These are phyloP conservation scores for Halophytophthora batemanensis DNA, from an alignment of 352 stramenopile genomes.

Conservation along the genomic window DNA sequence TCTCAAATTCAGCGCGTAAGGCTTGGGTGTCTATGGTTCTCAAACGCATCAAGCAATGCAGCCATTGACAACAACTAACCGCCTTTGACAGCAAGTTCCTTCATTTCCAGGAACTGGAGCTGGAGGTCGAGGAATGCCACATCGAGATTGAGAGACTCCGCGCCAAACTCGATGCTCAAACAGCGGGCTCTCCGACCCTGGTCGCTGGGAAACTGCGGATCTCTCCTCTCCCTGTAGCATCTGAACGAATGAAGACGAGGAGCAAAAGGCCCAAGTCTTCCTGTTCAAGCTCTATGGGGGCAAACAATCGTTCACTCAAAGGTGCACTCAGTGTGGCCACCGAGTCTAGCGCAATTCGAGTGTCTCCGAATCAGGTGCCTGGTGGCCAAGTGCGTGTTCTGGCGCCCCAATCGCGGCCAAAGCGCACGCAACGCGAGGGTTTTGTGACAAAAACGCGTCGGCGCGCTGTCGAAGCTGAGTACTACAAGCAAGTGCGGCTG, in stretches of 20 bases:
- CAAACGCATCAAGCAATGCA: background rate
- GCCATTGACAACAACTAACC: background rate
- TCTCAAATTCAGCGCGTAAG: slow-evolving; percentile 53
- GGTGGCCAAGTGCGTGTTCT: slow-evolving; percentile 20
- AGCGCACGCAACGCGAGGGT: slow-evolving; percentile 24
- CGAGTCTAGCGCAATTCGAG: background rate
- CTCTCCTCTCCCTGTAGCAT: slow-evolving; percentile 10
- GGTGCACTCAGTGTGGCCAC: background rate
- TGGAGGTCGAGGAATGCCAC: slow-evolving; percentile 60
- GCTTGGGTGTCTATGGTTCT: background rate
- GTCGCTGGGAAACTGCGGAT: slow-evolving; percentile 53
- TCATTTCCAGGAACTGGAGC: slow-evolving; percentile 57
- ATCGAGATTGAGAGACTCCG: slow-evolving; percentile 51
- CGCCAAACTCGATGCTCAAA: slow-evolving; percentile 17
- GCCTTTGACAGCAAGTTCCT: slow-evolving; percentile 56
- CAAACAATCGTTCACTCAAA: background rate
- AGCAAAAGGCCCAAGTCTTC: slow-evolving; percentile 17
- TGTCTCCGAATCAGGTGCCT: slow-evolving; percentile 5
- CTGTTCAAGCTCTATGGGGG: slow-evolving; percentile 4
- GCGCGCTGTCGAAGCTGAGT: slow-evolving; percentile 53
- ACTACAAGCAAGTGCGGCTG: slow-evolving; percentile 65
- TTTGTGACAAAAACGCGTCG: slow-evolving; percentile 60
- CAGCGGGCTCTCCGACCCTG: slow-evolving; percentile 1
- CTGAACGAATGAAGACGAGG: background rate
- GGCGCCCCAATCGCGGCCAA: background rate